Base-by-base conservation (phyloP, 306 rosid species). In the Hylodesmum podocarpum region DNA sequence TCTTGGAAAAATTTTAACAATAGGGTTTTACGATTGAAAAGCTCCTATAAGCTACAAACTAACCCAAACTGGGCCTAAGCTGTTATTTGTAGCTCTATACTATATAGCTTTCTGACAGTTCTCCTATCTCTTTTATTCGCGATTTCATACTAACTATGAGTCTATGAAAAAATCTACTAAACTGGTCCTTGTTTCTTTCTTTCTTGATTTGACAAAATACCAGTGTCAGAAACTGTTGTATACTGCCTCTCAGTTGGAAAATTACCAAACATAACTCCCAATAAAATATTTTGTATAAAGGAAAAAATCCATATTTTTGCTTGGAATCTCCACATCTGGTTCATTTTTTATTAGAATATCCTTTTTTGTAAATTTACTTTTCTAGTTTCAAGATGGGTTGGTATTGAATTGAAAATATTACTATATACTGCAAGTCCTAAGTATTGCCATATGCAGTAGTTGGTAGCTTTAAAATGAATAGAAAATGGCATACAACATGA, bases 391-490 rank as follows among this genome's bases (percentile, higher is more conserved):
- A 28, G 59, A 18, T 41, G 47, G 67, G 27, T 29, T 68, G 67
- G 41, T 55, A 58, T 57, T 55, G 8, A 55, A 25, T 55, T 55
- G 37, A 54, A 54, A 54, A 54, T n/a, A 54, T 54, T 54, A 11
- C 16, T 25, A 49, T 63, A 25, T 24, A 4, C 34, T 54, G 16
- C 69, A 10, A 22, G 46, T 36, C 63, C 62, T 39, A 47, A 49
- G 37, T 66, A 66, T 57, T 68, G 43, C 55, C 55, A 73, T 44
- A 16, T 68, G 68, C 44, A 40, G 53, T 58, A 36, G 18, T 27
- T 80, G 31, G 70, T 66, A 34, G 44, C 44, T 37, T 58, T 73
- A 43, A 82, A 75, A 55, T 65, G 39, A 53, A 51, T 70, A 49
- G 49, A 53, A 70, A 72, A 51, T 54, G 22, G 54, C 37, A 76